phyloP scores from a whole-genome alignment of 495 filamentous ascomycete genomes.

The Neurospora sp. region DNA sequence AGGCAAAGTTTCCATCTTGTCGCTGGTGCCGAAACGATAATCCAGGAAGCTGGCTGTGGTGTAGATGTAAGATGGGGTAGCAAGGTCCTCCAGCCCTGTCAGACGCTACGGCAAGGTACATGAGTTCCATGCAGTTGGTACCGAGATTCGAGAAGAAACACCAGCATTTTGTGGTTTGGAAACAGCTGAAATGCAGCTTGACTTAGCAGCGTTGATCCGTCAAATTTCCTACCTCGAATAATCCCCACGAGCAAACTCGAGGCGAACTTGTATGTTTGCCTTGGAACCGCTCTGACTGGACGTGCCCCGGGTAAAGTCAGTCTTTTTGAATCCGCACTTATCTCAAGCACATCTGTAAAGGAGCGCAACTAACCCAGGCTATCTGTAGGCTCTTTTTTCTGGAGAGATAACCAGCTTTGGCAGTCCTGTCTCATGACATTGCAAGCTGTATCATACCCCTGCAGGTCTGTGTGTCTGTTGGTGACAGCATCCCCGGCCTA shows the following conservation, averaged over 20 bases:
- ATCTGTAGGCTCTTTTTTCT: neutral
- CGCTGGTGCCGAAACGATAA: neutral
- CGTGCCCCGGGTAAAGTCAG: neutral
- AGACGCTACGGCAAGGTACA: neutral
- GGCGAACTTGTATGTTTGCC: neutral
- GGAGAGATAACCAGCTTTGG: neutral
- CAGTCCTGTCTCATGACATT: neutral
- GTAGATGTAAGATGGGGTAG: neutral
- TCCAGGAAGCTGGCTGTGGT: neutral
- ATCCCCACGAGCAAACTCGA: neutral
- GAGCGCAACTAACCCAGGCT: neutral
- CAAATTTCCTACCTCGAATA: neutral
- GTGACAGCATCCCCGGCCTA: neutral
- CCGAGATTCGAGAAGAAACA: neutral
- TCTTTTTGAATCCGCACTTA: neutral
- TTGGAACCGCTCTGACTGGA: neutral
- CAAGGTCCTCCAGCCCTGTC: neutral
- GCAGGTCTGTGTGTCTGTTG: neutral
- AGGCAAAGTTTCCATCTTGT: neutral
- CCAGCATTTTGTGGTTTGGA: neutral
- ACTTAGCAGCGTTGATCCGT: neutral
- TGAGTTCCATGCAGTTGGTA: neutral
- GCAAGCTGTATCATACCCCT: neutral
- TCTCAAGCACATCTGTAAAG: neutral
- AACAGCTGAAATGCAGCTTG: neutral